A percentile compares a stretch with the other conserved stretches of the same genome.
These are phyloP conservation scores for Simplicillium sp. DNA, from an alignment of 2,329 filamentous ascomycete species.

Conservation along the genomic window DNA sequence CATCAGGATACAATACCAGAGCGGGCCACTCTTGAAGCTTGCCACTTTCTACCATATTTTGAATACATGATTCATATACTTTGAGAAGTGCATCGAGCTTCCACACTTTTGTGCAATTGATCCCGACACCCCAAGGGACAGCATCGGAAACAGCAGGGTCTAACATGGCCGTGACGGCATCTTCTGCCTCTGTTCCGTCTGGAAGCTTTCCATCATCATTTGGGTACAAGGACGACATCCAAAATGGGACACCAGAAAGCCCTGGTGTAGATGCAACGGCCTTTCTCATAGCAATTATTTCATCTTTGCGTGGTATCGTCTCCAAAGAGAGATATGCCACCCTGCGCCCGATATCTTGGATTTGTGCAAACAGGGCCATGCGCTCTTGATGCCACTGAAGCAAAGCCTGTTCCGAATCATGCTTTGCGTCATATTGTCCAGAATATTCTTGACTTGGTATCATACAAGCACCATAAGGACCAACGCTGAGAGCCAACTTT, in stretches of 20 bases:
- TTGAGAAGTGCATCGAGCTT: constrained; percentile 47
- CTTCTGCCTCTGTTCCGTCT: constrained; percentile 37
- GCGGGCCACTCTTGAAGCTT: constrained; percentile 33
- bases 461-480: constrained; percentile 60
- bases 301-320: constrained; percentile 54
- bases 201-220: constrained; percentile 42
- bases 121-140: constrained; percentile 52
- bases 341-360: constrained; percentile 25
- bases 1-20: constrained; percentile 59
- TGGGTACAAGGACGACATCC: constrained; percentile 56
- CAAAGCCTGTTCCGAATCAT: constrained; percentile 33
- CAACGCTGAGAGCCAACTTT: constrained; percentile 48
- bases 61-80: constrained; percentile 41
- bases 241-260: constrained; percentile 33
- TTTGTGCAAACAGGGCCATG: constrained; percentile 36
- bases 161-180: constrained; percentile 27
- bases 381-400: constrained; percentile 48
- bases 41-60: constrained; percentile 22
- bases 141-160: constrained; percentile 12
- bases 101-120: constrained; percentile 60
- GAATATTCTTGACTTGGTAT: constrained; percentile 56
- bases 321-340: constrained; percentile 53
- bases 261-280: constrained; percentile 21
- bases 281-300: constrained; percentile 47
- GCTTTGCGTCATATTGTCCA: constrained; percentile 45